Evolutionary conservation across 371 early-diverging fungal species (phyloP), one percentile per base, ranked within the genome.

Genomic region (Lichtheimia ornata): DNA sequence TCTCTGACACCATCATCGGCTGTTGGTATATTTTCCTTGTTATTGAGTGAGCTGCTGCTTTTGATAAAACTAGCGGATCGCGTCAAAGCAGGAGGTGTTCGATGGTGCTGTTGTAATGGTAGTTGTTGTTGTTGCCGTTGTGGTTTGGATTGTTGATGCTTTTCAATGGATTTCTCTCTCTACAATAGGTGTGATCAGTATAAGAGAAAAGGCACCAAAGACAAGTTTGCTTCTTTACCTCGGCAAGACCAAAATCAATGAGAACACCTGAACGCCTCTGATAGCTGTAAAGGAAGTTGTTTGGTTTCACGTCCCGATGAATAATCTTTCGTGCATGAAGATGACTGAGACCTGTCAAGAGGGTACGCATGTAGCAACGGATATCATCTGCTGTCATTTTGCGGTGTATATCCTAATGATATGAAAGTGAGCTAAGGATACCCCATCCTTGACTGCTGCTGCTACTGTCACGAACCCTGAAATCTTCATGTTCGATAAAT

Each of bases 181-280:
- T 35, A 35, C 35, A 2, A 35, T 35, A 13, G 7, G 11, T 13
- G 13, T 45, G 7, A 49, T 5, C 20, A n/a, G 4, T 2, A 17
- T 22, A 14, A 52, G 6, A 20, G 5, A 15, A 18, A 9, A 35
- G 11, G 7, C 4, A 2, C 4, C 1, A 9, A 2, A 35, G 5
- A 0, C 35, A 35, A 11, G 6, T 11, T 6, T 9, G 5, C 9
- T 0, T 2, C 4, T 43, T 9, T 44, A 61, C 61, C 74, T 99
- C 93, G 5, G 99, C 99, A n/a, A 99, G 78, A 6, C 99, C 99
- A 86, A 99, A 99, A 70, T 99, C 99, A 12, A 94, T 95, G 15
- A 99, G 71, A 14, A 91, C 83, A 5, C 99, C 99, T 1, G 82
- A 87, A 41, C 85, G 81, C 15, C 63, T 61, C 24, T 70, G 70